Conservation (phyloP, 2,329 filamentous ascomycete genomes). For the Hymenoscyphus fraxineus region DNA sequence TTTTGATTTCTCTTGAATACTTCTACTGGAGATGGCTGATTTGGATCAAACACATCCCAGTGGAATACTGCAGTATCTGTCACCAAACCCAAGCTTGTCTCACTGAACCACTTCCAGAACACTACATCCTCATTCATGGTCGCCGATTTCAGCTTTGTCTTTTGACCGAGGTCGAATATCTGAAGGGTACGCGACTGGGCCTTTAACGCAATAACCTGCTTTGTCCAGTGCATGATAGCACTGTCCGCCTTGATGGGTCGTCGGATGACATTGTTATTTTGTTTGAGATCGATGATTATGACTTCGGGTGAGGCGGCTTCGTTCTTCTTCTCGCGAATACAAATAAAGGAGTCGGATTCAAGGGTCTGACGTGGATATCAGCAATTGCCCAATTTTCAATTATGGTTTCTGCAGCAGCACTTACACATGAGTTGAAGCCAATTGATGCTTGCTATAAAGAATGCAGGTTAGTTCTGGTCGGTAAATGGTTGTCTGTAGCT, state of each 20-base stretch:
- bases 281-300: slow-evolving; percentile 96
- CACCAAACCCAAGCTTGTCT: slow-evolving; percentile 81
- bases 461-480: slow-evolving; percentile 30
- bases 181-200: slow-evolving; percentile 91
- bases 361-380: slow-evolving; percentile 63
- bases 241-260: slow-evolving; percentile 98
- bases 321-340: slow-evolving; percentile 89
- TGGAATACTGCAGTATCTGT: slow-evolving; percentile 91
- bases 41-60: slow-evolving; percentile 91
- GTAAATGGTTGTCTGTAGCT: slow-evolving; percentile 24
- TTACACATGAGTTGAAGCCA: slow-evolving; percentile 83
- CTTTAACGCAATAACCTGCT: slow-evolving; percentile 94
- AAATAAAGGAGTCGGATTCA: slow-evolving; percentile 96
- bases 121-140: slow-evolving; percentile 96
- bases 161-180: slow-evolving; percentile 91
- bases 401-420: slow-evolving; percentile 35
- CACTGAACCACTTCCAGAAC: slow-evolving; percentile 99
- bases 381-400: slow-evolving; percentile 10
- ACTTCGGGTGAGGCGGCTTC: slow-evolving; percentile 85
- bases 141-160: slow-evolving; percentile 94
- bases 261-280: slow-evolving; percentile 90
- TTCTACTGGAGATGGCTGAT: slow-evolving; percentile 77
- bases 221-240: slow-evolving; percentile 98
- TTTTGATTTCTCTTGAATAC: slow-evolving; percentile 93
- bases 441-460: slow-evolving; percentile 61